Evolutionary conservation across 257 asterid species (phyloP).

Genomic region (Scutellaria baicalensis): DNA sequence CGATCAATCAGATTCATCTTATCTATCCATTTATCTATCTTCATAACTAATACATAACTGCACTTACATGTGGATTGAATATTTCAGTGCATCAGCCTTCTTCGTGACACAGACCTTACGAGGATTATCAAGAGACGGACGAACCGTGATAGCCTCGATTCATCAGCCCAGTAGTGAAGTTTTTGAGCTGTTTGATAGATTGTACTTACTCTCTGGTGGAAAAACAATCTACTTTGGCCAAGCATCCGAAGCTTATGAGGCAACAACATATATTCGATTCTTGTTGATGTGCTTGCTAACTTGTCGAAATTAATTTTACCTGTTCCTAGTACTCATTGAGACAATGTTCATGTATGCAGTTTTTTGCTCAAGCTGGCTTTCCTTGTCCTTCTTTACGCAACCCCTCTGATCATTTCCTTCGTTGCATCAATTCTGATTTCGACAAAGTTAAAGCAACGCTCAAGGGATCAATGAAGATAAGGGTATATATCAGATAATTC

Average conservation of each 20-base stretch:
- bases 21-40: too few relatives aligned
- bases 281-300: neutral
- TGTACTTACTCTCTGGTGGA: constrained; percentile 87
- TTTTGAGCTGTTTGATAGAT: constrained; percentile 80
- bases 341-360: constrained; percentile 36
- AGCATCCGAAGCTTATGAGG: constrained; percentile 94
- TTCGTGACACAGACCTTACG: constrained; percentile 91
- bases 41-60: too few relatives aligned
- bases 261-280: neutral
- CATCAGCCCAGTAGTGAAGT: constrained; percentile 99
- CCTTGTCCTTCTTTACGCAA: constrained; percentile 92
- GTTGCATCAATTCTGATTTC: constrained; percentile 88
- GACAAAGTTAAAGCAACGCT: constrained; percentile 99
- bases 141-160: constrained; percentile 92
- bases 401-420: constrained; percentile 92
- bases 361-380: constrained; percentile 91
- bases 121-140: constrained; percentile 77
- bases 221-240: constrained; percentile 89
- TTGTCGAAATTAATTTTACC: neutral
- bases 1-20: neutral
- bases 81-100: constrained; percentile 89
- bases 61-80: neutral
- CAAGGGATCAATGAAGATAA: constrained; percentile 91
- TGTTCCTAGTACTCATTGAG: neutral
- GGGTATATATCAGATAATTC: constrained; percentile 35